Conservation (phyloP, 202 grass and related monocot species). For the Miscanthus sacchariflorus region DNA sequence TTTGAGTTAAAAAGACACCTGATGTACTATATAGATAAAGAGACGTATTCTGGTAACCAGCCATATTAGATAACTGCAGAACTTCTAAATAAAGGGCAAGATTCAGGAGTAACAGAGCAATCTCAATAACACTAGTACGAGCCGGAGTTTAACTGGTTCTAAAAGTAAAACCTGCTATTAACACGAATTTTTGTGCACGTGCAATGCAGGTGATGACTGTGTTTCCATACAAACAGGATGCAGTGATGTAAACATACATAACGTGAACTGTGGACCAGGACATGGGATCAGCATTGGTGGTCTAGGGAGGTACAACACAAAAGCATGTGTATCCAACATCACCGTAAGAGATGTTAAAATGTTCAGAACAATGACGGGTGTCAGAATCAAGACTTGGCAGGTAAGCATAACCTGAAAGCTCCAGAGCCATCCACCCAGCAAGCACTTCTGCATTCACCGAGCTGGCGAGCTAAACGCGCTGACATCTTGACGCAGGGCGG, state of each 20-base stretch:
- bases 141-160: not conserved
- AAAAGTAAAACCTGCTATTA: not conserved
- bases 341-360: constrained; percentile 94
- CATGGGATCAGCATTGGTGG: constrained; percentile 96
- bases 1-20: not conserved
- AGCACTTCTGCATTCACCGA: not conserved
- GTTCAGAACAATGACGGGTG: constrained; percentile 85
- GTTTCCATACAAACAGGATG: constrained; percentile 94
- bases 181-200: constrained; percentile 7
- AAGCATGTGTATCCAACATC: constrained; percentile 92
- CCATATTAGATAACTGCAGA: not conserved
- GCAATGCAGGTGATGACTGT: constrained; percentile 83
- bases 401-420: constrained; percentile 42
- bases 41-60: not conserved
- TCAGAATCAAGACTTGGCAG: constrained; percentile 99
- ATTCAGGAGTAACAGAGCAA: not conserved
- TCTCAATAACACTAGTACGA: not conserved
- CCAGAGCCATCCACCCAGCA: not conserved
- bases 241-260: constrained; percentile 82
- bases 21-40: not conserved
- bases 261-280: constrained; percentile 88
- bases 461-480: not conserved
- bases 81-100: not conserved
- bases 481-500: constrained; percentile 61
- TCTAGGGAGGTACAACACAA: constrained; percentile 86